A percentile compares a stretch with the other conserved stretches of the same genome.
Conservation (phyloP, 306 rosid species). For the Astragalus glycyphyllos region DNA sequence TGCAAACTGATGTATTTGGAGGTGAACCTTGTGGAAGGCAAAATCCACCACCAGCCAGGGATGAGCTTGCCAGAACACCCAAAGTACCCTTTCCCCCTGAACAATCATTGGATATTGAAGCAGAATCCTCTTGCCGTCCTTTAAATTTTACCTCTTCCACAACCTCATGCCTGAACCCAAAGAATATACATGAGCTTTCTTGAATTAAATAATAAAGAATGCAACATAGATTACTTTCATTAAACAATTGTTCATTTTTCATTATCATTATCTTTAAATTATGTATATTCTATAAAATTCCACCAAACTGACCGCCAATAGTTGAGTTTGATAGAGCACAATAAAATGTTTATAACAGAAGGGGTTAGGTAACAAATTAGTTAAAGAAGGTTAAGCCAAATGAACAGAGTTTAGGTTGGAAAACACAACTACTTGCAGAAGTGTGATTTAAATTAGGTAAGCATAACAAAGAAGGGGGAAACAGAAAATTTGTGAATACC, state of each 20-base stretch:
- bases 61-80: conserved; percentile 65
- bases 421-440: conserved; percentile 26
- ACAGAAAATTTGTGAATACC: neutral
- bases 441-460: conserved; percentile 27
- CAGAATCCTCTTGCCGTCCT: conserved; percentile 51
- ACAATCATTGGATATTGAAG: conserved; percentile 59
- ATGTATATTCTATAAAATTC: conserved; percentile 13
- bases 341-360: conserved; percentile 2
- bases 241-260: conserved; percentile 13
- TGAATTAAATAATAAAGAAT: conserved; percentile 29
- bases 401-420: conserved; percentile 3
- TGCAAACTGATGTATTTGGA: conserved; percentile 60
- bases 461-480: neutral
- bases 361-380: neutral
- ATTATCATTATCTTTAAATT: conserved; percentile 22
- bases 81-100: conserved; percentile 57
- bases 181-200: conserved; percentile 31
- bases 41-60: conserved; percentile 64
- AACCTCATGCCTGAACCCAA: conserved; percentile 58
- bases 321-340: conserved; percentile 17
- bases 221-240: conserved; percentile 25
- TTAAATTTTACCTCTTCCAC: conserved; percentile 51
- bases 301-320: conserved; percentile 22
- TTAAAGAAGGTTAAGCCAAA: neutral
- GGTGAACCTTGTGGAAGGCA: conserved; percentile 70